Conservation (phyloP, 495 filamentous ascomycete genomes). For the Penicillium antarcticum region DNA sequence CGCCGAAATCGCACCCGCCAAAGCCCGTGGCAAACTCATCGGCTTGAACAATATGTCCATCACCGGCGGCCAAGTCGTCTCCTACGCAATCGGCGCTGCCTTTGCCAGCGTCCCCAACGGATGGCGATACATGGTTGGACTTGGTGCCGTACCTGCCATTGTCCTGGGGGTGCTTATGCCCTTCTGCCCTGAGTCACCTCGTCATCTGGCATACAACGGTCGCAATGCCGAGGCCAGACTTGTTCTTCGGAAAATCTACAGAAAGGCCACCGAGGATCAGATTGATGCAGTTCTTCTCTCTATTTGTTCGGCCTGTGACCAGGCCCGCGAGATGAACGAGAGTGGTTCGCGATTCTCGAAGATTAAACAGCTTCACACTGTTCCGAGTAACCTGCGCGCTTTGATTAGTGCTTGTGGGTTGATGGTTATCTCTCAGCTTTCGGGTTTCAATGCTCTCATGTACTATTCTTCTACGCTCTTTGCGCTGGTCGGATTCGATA, state of each 20-base stretch:
- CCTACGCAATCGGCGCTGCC: constrained; percentile 49
- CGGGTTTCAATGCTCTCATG: constrained; percentile 45
- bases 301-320: no score
- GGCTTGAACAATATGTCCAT: constrained; percentile 53
- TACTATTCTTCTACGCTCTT: constrained; percentile 51
- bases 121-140: constrained; percentile 49
- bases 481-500: constrained; percentile 46
- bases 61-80: constrained; percentile 49
- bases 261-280: constrained; percentile 31
- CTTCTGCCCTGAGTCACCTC: constrained; percentile 50
- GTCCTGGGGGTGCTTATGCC: constrained; percentile 38
- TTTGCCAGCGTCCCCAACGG: constrained; percentile 42
- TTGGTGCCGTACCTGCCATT: constrained; percentile 45
- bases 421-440: constrained; percentile 31
- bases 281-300: constrained; percentile 13
- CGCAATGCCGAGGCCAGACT: constrained; percentile 31
- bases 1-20: constrained; percentile 46
- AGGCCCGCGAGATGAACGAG: no score
- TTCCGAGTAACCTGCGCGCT: constrained; percentile 22
- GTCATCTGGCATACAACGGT: constrained; percentile 44
- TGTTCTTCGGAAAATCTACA: constrained; percentile 38
- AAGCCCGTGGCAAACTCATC: constrained; percentile 50
- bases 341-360: constrained; percentile 11
- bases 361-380: constrained; percentile 45
- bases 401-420: constrained; percentile 18